Evolutionary conservation across 1,139 yeast species (phyloP).

Genomic region (Saccharomycopsis phalli): DNA sequence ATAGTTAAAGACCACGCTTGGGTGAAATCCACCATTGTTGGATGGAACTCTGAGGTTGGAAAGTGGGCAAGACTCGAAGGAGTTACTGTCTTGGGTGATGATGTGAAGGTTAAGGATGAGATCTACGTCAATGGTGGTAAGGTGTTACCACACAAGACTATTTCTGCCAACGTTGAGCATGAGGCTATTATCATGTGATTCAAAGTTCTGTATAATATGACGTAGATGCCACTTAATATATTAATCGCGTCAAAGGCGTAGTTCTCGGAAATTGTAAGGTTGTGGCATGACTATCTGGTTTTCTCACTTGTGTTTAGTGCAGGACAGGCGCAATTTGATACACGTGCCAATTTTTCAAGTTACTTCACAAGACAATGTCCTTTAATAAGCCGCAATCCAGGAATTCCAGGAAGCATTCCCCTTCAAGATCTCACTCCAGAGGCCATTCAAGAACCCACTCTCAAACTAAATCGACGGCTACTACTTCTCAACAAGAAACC

Average conservation of each 20-base stretch:
- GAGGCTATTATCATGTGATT: constrained; percentile 92
- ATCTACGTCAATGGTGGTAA: constrained; percentile 98
- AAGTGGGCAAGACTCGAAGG: constrained; percentile 99
- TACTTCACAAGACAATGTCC: too few species aligned
- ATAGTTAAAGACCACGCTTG: constrained; percentile 94
- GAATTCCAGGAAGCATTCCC: not conserved
- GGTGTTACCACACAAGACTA: constrained; percentile 96
- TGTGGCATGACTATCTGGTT: too few species aligned
- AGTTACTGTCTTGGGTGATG: constrained; percentile 97
- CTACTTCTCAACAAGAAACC: not conserved
- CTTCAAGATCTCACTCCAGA: constrained; percentile 2
- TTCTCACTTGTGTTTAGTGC: too few species aligned
- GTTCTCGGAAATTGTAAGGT: too few species aligned
- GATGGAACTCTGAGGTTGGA: constrained; percentile 98
- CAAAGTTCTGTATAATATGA: too few species aligned
- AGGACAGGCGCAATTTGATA: too few species aligned
- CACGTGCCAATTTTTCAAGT: too few species aligned
- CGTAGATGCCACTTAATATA: too few species aligned
- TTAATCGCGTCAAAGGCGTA: too few species aligned
- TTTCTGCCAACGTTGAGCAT: constrained; percentile 91
- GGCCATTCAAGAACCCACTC: constrained; percentile 2
- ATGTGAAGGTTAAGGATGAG: constrained; percentile 96
- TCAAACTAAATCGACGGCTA: not conserved
- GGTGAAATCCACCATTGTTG: constrained; percentile 96
- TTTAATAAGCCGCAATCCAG: not conserved